A percentile compares a stretch with the other conserved stretches of the same genome.
Conservation (phyloP, 129 eudicot genomes). For the Oenanthe sinensis region DNA sequence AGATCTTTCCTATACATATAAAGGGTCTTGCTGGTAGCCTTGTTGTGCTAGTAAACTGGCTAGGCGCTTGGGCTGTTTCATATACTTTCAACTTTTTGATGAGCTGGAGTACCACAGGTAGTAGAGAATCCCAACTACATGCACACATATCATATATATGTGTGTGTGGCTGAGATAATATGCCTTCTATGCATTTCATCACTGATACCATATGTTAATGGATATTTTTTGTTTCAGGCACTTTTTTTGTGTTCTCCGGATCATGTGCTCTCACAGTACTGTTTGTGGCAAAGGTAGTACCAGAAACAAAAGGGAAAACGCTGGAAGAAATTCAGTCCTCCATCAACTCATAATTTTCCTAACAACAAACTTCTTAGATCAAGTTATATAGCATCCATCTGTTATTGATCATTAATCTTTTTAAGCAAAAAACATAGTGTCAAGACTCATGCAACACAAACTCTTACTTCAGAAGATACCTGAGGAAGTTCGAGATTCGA, state of each 20-base stretch:
- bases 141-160: neutral
- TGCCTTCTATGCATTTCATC: neutral
- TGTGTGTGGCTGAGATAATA: neutral
- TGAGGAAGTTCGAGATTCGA: neutral
- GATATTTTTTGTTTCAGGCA: slow-evolving; percentile 36
- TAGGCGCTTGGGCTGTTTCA: slow-evolving; percentile 82
- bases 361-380: neutral
- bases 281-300: slow-evolving; percentile 65
- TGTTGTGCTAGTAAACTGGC: slow-evolving; percentile 75
- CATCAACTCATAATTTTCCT: slow-evolving; percentile 27
- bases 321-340: slow-evolving; percentile 71
- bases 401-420: neutral
- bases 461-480: neutral
- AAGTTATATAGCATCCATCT: neutral
- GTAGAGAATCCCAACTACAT: neutral
- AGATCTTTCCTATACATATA: slow-evolving; percentile 80
- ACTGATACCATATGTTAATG: neutral
- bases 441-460: neutral
- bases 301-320: slow-evolving; percentile 84
- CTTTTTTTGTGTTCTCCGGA: slow-evolving; percentile 56
- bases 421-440: neutral
- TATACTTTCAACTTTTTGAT: slow-evolving; percentile 73
- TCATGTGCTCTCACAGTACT: slow-evolving; percentile 37
- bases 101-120: slow-evolving; percentile 83
- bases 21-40: slow-evolving; percentile 78